A percentile compares a stretch with the other conserved stretches of the same genome.
Evolutionary conservation across 2,329 filamentous ascomycete genomes (phyloP).

Genomic region (Colletotrichum chlorophyti): DNA sequence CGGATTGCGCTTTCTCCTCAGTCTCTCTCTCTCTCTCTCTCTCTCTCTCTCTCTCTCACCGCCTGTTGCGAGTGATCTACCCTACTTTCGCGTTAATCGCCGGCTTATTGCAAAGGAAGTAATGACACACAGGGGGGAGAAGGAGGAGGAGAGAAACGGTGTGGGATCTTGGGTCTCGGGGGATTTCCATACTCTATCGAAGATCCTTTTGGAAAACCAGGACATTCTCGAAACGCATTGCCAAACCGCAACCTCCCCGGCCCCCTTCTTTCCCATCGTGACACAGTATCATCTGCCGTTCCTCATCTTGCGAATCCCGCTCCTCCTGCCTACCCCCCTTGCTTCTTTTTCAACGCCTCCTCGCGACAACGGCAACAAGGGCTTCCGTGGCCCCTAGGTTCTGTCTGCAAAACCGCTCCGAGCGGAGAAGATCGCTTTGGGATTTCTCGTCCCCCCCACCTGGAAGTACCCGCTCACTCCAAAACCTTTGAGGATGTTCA

Average conservation of each 20-base stretch:
- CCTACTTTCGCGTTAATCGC: too few species aligned
- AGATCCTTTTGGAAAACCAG: constrained; percentile 17
- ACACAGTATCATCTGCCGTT: too few species aligned
- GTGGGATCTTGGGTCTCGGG: constrained; percentile 23
- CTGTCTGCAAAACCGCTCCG: too few species aligned
- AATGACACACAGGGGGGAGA: too few species aligned
- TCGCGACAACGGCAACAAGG: too few species aligned
- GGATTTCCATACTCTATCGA: constrained; percentile 27
- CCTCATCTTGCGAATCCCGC: neutral
- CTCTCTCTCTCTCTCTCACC: too few species aligned
- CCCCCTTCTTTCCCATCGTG: neutral
- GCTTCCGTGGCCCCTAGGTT: too few species aligned
- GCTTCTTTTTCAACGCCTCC: constrained; percentile 1
- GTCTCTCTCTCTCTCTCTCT: too few species aligned
- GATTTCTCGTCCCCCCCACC: neutral
- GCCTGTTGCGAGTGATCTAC: too few species aligned
- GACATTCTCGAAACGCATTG: constrained; percentile 23
- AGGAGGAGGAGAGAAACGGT: constrained; percentile 7
- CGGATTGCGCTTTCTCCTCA: too few species aligned
- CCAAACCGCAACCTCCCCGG: constrained; percentile 22
- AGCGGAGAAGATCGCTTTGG: too few species aligned
- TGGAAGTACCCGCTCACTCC: neutral
- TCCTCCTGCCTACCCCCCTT: neutral
- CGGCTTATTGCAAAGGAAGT: too few species aligned
- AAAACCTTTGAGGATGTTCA: constrained; percentile 19